phyloP scores from a whole-genome alignment of 208 protist species.

The Trypanosoma grayi region DNA sequence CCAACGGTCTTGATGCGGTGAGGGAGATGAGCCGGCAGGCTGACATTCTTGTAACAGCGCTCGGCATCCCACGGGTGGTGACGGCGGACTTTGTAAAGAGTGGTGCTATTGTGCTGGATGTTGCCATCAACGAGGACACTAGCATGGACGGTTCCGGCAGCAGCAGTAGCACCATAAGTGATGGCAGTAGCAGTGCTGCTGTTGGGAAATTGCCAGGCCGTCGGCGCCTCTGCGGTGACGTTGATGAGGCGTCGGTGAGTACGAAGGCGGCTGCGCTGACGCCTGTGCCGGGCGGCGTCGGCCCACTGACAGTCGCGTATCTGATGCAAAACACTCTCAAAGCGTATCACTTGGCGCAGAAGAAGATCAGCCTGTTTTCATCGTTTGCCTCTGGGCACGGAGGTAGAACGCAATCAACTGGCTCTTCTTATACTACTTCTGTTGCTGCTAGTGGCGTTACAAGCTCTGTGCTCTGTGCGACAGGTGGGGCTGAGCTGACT shows the following conservation, averaged over 20 bases:
- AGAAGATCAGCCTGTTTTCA: conserved; percentile 43
- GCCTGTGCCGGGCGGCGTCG: conserved; percentile 96
- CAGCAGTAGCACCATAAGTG: too few species aligned
- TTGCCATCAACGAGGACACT: conserved; percentile 94
- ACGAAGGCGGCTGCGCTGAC: conserved; percentile 82
- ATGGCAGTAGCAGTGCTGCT: background rate
- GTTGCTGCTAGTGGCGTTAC: too few species aligned
- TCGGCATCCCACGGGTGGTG: conserved; percentile 86
- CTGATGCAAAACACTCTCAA: conserved; percentile 90
- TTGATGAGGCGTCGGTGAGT: conserved; percentile 78
- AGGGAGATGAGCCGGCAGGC: conserved; percentile 45
- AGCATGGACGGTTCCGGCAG: too few species aligned
- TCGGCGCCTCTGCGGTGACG: conserved; percentile 58
- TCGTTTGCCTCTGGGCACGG: background rate
- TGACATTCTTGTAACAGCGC: conserved; percentile 92
- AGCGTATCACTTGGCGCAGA: conserved; percentile 44
- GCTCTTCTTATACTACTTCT: too few species aligned
- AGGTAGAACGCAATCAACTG: background rate
- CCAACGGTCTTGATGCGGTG: conserved; percentile 65
- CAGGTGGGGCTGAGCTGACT: too few species aligned
- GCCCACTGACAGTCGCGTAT: conserved; percentile 95
- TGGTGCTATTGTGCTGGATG: conserved; percentile 95
- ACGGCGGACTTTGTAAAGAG: conserved; percentile 77
- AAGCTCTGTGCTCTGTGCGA: too few species aligned
- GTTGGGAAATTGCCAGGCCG: background rate